These are phyloP conservation scores for Protea cynaroides DNA, from an alignment of 164 flowering plant species.

Conservation along the genomic window DNA sequence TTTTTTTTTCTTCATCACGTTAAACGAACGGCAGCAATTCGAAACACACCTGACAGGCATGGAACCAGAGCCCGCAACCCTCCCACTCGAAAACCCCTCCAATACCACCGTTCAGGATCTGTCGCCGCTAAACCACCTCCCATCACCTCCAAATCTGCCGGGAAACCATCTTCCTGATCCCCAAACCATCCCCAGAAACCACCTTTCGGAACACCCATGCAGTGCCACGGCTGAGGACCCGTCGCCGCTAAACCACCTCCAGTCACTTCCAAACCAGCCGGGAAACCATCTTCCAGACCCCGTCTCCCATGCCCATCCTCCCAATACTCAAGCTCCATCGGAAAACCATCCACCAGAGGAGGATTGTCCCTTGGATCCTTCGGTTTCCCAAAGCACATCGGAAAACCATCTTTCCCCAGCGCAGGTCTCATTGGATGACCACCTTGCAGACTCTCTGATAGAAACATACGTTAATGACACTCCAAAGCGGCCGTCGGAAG, in stretches of 20 bases:
- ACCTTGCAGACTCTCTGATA: constrained; percentile 2
- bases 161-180: background rate
- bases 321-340: background rate
- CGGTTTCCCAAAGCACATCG: background rate
- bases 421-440: background rate
- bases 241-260: no score
- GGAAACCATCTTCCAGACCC: background rate
- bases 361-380: background rate
- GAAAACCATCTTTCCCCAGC: background rate
- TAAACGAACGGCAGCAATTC: background rate
- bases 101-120: background rate
- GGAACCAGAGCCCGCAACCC: background rate
- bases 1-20: no score
- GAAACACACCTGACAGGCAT: background rate
- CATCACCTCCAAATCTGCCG: background rate
- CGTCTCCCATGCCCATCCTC: background rate
- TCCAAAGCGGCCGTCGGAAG: background rate
- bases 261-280: no score
- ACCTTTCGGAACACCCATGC: background rate
- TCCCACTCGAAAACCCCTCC: background rate
- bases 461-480: constrained; percentile 3
- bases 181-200: background rate
- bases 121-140: background rate
- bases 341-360: background rate
- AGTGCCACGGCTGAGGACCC: no score